Percentiles rank a stretch among this genome's conserved stretches.
Conservation (phyloP, 2,329 filamentous ascomycete species). For the Tolypocladium pustulatum region DNA sequence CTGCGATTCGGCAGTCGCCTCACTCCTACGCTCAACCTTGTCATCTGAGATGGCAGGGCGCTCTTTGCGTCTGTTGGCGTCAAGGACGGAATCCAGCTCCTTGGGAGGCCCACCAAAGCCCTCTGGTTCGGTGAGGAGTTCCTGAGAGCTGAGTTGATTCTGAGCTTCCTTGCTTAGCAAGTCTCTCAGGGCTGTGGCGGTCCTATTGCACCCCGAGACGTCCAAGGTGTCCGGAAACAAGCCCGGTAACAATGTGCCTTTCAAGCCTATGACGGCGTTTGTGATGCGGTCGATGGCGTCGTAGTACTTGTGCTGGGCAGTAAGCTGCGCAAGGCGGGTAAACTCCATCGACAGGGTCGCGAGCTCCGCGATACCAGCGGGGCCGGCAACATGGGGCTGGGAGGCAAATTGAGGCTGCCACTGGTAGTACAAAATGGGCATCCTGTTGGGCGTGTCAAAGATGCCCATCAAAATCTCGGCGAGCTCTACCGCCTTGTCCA, state of each 20-base stretch:
- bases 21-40: slow-evolving; percentile 1
- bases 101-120: slow-evolving; percentile 12
- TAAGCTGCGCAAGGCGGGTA: slow-evolving; percentile 78
- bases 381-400: slow-evolving; percentile 51
- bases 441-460: slow-evolving; percentile 88
- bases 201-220: slow-evolving; percentile 65
- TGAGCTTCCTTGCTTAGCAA: slow-evolving; percentile 23
- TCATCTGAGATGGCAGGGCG: neutral
- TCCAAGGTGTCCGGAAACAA: slow-evolving; percentile 74
- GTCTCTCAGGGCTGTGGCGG: slow-evolving; percentile 23
- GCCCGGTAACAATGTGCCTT: slow-evolving; percentile 63
- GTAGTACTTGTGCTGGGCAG: slow-evolving; percentile 72
- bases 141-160: slow-evolving; percentile 22
- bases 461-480: slow-evolving; percentile 71
- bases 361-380: slow-evolving; percentile 56
- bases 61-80: neutral
- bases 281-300: slow-evolving; percentile 83
- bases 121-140: slow-evolving; percentile 14
- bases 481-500: slow-evolving; percentile 70
- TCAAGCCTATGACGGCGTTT: slow-evolving; percentile 64
- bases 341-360: slow-evolving; percentile 82
- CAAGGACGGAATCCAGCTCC: neutral
- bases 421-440: slow-evolving; percentile 73
- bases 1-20: neutral
- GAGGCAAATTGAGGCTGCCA: slow-evolving; percentile 60